phyloP scores from a whole-genome alignment of 768 basidiomycete species.

The Pleurotus ostreatus region DNA sequence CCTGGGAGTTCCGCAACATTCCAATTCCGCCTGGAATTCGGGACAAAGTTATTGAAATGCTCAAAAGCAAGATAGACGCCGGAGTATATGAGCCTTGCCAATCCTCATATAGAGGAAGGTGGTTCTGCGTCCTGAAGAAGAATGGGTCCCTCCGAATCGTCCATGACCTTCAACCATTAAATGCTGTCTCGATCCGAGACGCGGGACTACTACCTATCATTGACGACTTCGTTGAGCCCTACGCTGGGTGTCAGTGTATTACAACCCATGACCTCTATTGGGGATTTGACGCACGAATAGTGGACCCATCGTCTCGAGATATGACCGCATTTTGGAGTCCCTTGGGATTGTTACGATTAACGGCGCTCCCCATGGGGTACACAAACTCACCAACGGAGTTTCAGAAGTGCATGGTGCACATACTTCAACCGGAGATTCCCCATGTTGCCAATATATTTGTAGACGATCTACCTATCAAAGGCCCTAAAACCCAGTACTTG shows the following conservation, averaged over 20 bases:
- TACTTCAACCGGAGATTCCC: slow-evolving; percentile 28
- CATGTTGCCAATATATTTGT: slow-evolving; percentile 21
- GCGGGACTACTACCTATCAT: slow-evolving; percentile 15
- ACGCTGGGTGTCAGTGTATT: slow-evolving; percentile 14
- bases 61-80: slow-evolving; percentile 16
- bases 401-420: slow-evolving; percentile 20
- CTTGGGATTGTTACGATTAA: slow-evolving; percentile 13
- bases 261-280: slow-evolving; percentile 14
- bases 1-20: slow-evolving; percentile 18
- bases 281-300: slow-evolving; percentile 15
- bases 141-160: slow-evolving; percentile 20
- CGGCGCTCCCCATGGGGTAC: slow-evolving; percentile 16
- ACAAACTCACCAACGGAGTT: slow-evolving; percentile 19
- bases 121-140: slow-evolving; percentile 21
- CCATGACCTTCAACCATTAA: slow-evolving; percentile 20
- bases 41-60: slow-evolving; percentile 17
- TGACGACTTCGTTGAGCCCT: slow-evolving; percentile 17
- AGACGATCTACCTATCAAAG: slow-evolving; percentile 27
- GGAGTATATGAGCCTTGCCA: slow-evolving; percentile 19
- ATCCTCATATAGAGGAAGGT: slow-evolving; percentile 17
- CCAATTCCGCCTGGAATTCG: slow-evolving; percentile 23
- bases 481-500: slow-evolving; percentile 19
- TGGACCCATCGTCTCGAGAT: slow-evolving; percentile 13
- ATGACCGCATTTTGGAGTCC: slow-evolving; percentile 17
- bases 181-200: slow-evolving; percentile 15